phyloP scores from a whole-genome alignment of 805 yeast genomes.

The Clavispora phyllophila region DNA sequence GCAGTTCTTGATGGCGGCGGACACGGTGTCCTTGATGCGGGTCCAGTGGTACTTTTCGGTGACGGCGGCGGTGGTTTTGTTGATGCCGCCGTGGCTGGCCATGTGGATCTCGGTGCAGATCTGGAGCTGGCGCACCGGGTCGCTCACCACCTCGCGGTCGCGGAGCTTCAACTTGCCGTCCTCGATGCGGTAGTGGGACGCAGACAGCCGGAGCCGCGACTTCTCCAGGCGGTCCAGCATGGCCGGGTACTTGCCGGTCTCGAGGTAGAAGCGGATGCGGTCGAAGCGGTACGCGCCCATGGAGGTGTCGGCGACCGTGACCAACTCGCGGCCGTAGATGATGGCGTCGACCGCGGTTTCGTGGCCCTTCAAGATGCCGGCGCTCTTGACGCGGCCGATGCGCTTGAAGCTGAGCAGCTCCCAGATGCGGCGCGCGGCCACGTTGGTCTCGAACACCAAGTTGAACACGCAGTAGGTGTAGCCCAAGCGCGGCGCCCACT shows the following conservation, averaged over 20 bases:
- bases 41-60: conserved; percentile 88
- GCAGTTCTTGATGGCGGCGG: conserved; percentile 72
- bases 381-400: conserved; percentile 77
- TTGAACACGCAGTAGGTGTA: conserved; percentile 82
- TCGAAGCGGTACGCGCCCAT: conserved; percentile 62
- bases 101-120: conserved; percentile 70
- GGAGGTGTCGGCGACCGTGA: conserved; percentile 47
- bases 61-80: conserved; percentile 73
- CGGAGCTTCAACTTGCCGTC: conserved; percentile 72
- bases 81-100: conserved; percentile 78
- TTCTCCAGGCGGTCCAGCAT: conserved; percentile 78
- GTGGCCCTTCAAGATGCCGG: conserved; percentile 81
- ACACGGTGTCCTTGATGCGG: conserved; percentile 82
- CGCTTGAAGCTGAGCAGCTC: conserved; percentile 72
- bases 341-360: conserved; percentile 83
- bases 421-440: conserved; percentile 73
- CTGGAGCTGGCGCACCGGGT: conserved; percentile 66
- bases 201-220: conserved; percentile 75
- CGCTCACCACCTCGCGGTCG: conserved; percentile 79
- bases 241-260: conserved; percentile 83
- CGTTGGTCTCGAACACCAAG: conserved; percentile 83
- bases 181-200: conserved; percentile 68
- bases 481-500: conserved; percentile 89
- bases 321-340: conserved; percentile 77
- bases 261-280: conserved; percentile 68